Evolutionary conservation across 805 yeast species (phyloP), one percentile per base, ranked within the genome.

Genomic region (Saturnispora bothae): DNA sequence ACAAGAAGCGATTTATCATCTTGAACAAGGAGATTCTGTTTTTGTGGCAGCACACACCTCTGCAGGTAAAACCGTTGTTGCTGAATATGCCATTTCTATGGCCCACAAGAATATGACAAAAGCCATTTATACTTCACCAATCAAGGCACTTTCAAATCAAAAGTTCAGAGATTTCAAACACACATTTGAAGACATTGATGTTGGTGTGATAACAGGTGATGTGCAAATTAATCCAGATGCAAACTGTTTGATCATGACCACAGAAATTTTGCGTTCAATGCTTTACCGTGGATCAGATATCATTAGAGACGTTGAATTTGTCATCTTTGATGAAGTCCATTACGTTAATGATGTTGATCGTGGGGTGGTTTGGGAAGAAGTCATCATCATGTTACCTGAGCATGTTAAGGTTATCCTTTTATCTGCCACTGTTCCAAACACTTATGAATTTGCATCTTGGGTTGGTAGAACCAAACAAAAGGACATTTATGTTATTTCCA

Each of bases 331-430:
- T 61, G 99, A 92, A 59, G 96, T 92, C 33, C 99, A 92, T 64
- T 92, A 92, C 61, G 92, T 92, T 94, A 78, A 96, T 64, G 99
- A 92, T 59, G 81, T 85, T 50, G 92, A 86, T 48, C 77, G 99
- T 64, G 99, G 99, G 59, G 99, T 92, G 38, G 98, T 92, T 26
- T 92, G 99, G 99, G 99, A 92, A 63, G 99, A 92, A 61, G 89
- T 97, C 13, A 89, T 92, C 47, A 92, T 92, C 42, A 65, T 92
- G 55, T 68, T 92, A 31, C 99, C 99, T 4, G 96, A 94, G 51
- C 88, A 88, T 66, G 96, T 92, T 14, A 89, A 83, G 48, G 85
- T 88, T 53, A 96, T 89, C 3, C 83, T 89, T 52, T 63, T 89
- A 46, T 86, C 96, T 12, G 99, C 99, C 4, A 92, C 99, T 0